Evolutionary conservation across 352 stramenopile genomes (phyloP).

Genomic region (Globisporangium parvum): DNA sequence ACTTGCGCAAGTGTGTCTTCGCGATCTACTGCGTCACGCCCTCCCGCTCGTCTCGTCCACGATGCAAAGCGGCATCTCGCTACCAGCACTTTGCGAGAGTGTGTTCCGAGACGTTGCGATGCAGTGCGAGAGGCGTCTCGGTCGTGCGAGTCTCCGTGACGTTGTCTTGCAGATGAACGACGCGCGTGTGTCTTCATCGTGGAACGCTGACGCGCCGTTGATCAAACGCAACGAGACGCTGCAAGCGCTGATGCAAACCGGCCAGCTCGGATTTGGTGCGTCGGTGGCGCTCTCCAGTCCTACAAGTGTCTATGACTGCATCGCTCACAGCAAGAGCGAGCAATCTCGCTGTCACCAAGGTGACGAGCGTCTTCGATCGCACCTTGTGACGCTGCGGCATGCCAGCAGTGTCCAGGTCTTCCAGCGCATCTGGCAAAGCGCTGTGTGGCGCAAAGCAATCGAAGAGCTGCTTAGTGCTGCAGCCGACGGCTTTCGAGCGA

Average conservation of each 20-base stretch:
- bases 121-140: neutral
- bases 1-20: conserved; percentile 23
- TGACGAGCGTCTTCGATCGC: neutral
- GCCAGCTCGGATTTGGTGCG: neutral
- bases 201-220: neutral
- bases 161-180: neutral
- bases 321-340: neutral
- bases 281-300: neutral
- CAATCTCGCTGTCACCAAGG: neutral
- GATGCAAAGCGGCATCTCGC: conserved; percentile 3
- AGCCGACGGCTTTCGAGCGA: neutral
- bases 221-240: conserved; percentile 24
- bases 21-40: conserved; percentile 24
- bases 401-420: neutral
- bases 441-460: neutral
- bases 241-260: conserved; percentile 13
- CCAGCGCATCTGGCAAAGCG: neutral
- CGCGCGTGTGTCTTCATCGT: neutral
- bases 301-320: no score
- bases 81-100: conserved; percentile 2
- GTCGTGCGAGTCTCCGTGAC: neutral
- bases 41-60: conserved; percentile 12
- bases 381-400: neutral
- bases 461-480: neutral
- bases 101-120: neutral